A percentile compares a stretch with the other conserved stretches of the same genome.
Evolutionary conservation across 2,329 filamentous ascomycete species (phyloP).

Genomic region (Leptographium wingfieldii): DNA sequence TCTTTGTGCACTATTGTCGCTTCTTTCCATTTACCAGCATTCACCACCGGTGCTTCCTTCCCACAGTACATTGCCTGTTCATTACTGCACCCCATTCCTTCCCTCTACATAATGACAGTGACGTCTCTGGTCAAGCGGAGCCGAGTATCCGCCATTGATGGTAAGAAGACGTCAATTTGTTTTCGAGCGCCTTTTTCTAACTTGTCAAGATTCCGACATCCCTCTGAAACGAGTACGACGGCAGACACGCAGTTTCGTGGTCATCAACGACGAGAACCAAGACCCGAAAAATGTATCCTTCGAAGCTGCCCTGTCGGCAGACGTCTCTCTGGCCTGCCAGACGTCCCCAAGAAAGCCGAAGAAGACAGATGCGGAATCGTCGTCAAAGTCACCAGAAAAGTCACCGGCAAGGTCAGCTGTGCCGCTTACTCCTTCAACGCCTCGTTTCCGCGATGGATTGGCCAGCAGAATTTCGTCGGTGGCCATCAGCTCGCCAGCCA

Average conservation of each 20-base stretch:
- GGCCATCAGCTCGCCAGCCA: slow-evolving; percentile 19
- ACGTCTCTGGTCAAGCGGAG: not conserved
- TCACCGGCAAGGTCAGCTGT: slow-evolving; percentile 20
- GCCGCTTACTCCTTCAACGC: slow-evolving; percentile 58
- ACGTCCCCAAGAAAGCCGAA: not conserved
- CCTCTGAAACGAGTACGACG: slow-evolving; percentile 36
- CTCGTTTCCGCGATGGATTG: slow-evolving; percentile 62
- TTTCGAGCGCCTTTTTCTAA: not conserved
- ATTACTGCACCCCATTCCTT: not conserved
- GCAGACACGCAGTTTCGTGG: slow-evolving; percentile 24
- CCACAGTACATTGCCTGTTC: not conserved
- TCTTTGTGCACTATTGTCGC: not conserved
- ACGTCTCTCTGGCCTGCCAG: slow-evolving; percentile 12
- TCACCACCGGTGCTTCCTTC: not conserved
- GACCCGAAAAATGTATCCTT: slow-evolving; percentile 36
- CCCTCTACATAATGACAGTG: not conserved
- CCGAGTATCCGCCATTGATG: not conserved
- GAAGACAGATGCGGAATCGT: not conserved
- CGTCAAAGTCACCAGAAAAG: slow-evolving; percentile 1
- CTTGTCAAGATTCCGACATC: slow-evolving; percentile 9
- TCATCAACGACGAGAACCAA: slow-evolving; percentile 54
- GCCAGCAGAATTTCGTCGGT: not conserved
- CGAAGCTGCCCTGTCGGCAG: slow-evolving; percentile 21
- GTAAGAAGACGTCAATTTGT: not conserved
- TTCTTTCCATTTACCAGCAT: not conserved